Conservation (phyloP, 2,329 filamentous ascomycete species). For the Emergomyces orientalis region DNA sequence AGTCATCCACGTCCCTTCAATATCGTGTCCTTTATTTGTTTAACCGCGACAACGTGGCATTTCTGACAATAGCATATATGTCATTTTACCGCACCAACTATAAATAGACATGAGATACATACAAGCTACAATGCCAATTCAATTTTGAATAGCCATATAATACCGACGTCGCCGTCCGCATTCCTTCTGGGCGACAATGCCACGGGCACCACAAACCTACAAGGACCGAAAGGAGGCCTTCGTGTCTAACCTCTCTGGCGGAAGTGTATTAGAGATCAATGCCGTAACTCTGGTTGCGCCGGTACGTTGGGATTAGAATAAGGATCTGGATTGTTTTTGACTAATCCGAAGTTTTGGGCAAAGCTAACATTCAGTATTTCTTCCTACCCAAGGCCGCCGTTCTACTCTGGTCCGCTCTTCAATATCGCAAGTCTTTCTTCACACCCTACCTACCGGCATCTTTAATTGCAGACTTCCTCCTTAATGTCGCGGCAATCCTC, state of each 20-base stretch:
- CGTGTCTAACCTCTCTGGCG: slow-evolving; percentile 82
- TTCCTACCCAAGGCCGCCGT: slow-evolving; percentile 55
- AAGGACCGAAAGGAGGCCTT: slow-evolving; percentile 92
- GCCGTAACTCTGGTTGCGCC: slow-evolving; percentile 74
- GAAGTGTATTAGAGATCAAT: slow-evolving; percentile 76
- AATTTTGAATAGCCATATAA: slow-evolving; percentile 22
- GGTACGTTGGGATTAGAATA: slow-evolving; percentile 45
- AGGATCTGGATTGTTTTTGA: neutral
- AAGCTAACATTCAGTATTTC: neutral
- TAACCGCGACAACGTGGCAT: neutral
- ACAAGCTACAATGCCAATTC: neutral
- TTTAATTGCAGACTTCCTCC: slow-evolving; percentile 69
- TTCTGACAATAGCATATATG: slow-evolving; percentile 1
- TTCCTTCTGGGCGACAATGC: neutral
- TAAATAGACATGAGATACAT: neutral
- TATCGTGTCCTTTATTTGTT: neutral
- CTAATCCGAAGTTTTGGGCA: neutral
- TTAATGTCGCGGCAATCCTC: slow-evolving; percentile 74
- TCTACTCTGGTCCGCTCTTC: slow-evolving; percentile 79
- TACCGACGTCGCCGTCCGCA: neutral
- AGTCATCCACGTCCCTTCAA: neutral
- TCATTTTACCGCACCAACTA: neutral
- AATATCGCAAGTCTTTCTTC: slow-evolving; percentile 78
- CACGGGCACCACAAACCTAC: slow-evolving; percentile 49
- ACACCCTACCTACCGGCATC: slow-evolving; percentile 59